A percentile compares a stretch with the other conserved stretches of the same genome.
Conservation (phyloP, 306 rosid species). For the Purshia tridentata region DNA sequence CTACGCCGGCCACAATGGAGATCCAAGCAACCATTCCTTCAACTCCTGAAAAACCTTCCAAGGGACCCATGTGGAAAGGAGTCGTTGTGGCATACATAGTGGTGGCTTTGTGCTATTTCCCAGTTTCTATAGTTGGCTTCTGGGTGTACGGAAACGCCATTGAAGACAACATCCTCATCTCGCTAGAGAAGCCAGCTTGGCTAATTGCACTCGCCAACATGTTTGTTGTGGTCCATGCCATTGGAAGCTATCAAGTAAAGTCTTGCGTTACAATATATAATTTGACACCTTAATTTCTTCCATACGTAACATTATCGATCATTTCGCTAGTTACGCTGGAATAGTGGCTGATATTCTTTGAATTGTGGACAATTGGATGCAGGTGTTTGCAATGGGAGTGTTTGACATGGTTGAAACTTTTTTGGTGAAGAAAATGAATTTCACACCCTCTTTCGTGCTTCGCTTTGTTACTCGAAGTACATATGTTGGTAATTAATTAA, state of each 20-base stretch:
- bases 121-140: constrained; percentile 69
- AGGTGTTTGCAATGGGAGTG: constrained; percentile 75
- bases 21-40: constrained; percentile 95
- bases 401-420: constrained; percentile 76
- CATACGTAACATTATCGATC: too few relatives aligned
- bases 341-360: too few relatives aligned
- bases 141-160: constrained; percentile 50
- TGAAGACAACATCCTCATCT: constrained; percentile 47
- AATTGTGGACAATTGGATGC: constrained; percentile 11
- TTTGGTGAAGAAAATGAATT: constrained; percentile 46
- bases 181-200: constrained; percentile 59
- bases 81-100: constrained; percentile 61
- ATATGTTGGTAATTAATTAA: constrained; percentile 49
- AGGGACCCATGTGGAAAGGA: constrained; percentile 90
- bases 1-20: constrained; percentile 86
- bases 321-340: too few relatives aligned
- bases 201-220: constrained; percentile 69
- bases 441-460: constrained; percentile 50
- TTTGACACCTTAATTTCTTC: too few relatives aligned
- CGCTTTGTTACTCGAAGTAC: constrained; percentile 51
- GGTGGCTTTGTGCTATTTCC: constrained; percentile 78
- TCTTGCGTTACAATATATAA: too few relatives aligned
- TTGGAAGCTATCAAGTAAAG: constrained; percentile 75
- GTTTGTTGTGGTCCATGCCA: constrained; percentile 69
- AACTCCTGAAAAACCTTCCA: constrained; percentile 68